phyloP scores from a whole-genome alignment of 208 protist species.

The Trypanosoma grayi region DNA sequence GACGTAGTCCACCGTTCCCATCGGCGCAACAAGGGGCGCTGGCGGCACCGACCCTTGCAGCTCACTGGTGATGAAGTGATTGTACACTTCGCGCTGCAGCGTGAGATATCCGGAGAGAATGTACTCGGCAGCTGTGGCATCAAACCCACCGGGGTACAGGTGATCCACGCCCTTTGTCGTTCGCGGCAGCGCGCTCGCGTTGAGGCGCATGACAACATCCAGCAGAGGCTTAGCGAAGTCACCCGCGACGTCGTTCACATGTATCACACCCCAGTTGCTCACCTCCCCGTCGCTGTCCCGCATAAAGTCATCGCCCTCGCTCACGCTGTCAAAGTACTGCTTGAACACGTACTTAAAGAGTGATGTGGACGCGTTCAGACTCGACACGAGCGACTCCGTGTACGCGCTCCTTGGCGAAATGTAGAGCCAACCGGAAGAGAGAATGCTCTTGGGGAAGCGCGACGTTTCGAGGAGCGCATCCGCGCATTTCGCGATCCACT shows the following conservation, averaged over 20 bases:
- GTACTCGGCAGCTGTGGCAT: constrained; percentile 21
- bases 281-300: constrained; percentile 12
- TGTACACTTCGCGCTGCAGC: constrained; percentile 42
- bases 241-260: constrained; percentile 30
- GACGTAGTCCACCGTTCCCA: constrained; percentile 38
- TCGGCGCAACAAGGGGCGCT: constrained; percentile 32
- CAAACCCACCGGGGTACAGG: constrained; percentile 32
- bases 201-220: constrained; percentile 44
- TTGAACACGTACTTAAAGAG: constrained; percentile 48
- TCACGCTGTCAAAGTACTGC: constrained; percentile 25
- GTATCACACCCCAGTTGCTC: constrained; percentile 45
- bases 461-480: not conserved
- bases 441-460: not conserved
- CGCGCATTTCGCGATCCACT: constrained; percentile 42
- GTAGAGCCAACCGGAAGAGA: constrained; percentile 37
- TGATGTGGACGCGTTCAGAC: constrained; percentile 25
- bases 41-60: constrained; percentile 1
- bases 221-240: constrained; percentile 18
- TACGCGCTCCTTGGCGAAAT: constrained; percentile 38
- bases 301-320: constrained; percentile 20
- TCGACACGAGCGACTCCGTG: constrained; percentile 28
- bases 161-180: constrained; percentile 7
- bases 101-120: constrained; percentile 55
- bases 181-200: constrained; percentile 31
- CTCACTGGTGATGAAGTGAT: constrained; percentile 29